Base-by-base conservation (phyloP, 1,284 basidiomycete genomes). In the Tilletiaria anomala region DNA sequence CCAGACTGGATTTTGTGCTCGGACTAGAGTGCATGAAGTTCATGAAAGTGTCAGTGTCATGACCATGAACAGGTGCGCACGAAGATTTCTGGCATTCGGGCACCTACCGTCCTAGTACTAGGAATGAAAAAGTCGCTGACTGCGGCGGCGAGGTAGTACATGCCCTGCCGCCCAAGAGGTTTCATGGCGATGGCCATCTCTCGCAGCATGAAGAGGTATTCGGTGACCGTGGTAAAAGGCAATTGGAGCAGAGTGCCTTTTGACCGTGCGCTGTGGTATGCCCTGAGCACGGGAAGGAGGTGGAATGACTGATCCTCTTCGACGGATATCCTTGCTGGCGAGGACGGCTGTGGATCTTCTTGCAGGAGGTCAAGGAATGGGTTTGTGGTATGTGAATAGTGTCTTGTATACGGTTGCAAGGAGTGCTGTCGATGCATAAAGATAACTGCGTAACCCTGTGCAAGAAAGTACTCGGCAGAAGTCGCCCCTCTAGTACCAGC, bases 1-100 rank as follows among this genome's bases (percentile, higher is more conserved):
- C 83, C 83, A 0, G 86, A 93, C 66, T 97, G 91, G 35, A 97
- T 96, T 71, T 97, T 97, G 72, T 97, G 91, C 70, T 88, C 85
- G 2, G 86, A 83, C 86, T 93, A 59, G 2, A 17, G 26, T 8
- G 15, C 10, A 16, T n/a, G n/a, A n/a, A n/a, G n/a, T n/a, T n/a
- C n/a, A n/a, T n/a, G n/a, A n/a, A n/a, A n/a, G n/a, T n/a, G n/a
- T n/a, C n/a, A n/a, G n/a, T n/a, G n/a, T n/a, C n/a, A n/a, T n/a
- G n/a, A n/a, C n/a, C n/a, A n/a, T n/a, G n/a, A n/a, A n/a, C n/a
- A n/a, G n/a, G n/a, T n/a, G n/a, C n/a, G n/a, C n/a, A n/a, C n/a
- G n/a, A n/a, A n/a, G n/a, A n/a, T n/a, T n/a, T n/a, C n/a, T n/a
- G n/a, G n/a, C n/a, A n/a, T n/a, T n/a, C 16, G 10, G n/a, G 20